Evolutionary conservation across 768 basidiomycete genomes (phyloP), one percentile per base, ranked within the genome.

Genomic region (Leccinum uliginosum): DNA sequence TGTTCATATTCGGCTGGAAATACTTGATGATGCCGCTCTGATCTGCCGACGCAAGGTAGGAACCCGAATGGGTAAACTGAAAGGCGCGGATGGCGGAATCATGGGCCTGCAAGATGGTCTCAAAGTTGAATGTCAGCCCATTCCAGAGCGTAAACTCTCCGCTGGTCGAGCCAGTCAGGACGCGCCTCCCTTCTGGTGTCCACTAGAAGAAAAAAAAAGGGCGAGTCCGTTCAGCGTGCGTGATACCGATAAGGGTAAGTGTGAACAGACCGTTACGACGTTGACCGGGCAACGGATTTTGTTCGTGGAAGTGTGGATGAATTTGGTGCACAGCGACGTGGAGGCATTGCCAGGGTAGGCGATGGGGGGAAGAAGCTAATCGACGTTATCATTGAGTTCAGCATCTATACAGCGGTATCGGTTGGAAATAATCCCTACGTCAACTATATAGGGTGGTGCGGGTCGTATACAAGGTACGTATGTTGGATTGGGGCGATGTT

Each of bases 131-230:
- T 0, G 97, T 98, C 23, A 96, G 80, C 26, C 96, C 96, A 63
- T 99, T 99, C 97, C 97, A 98, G 6, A 98, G 82, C 1, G 96
- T 98, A 73, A 99, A 98, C 74, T 98, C 97, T 47, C 97, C 97
- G 59, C 89, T 93, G 21, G 94, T 93, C 11, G 94, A 95, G 17
- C 97, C 97, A 3, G 97, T 98, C 48, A 98, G 75, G 21, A 98
- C 80, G 3, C 97, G 86, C 30, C 97, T 83, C 54, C 88, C 93
- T 75, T 98, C 96, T 1, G 97, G 97, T 17, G 95, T 98, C 93
- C 96, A 99, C 93, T 98, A 60, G 26, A 58, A n/a, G n/a, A 23
- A 43, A 38, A 59, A 19, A 43, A 12, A 51, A 50, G 44, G 53
- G 12, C 9, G 57, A 44, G 19, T 51, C n/a, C 23, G 34, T 52